Conservation (phyloP, 2,329 filamentous ascomycete genomes). For the Aspergillus viridinutans region DNA sequence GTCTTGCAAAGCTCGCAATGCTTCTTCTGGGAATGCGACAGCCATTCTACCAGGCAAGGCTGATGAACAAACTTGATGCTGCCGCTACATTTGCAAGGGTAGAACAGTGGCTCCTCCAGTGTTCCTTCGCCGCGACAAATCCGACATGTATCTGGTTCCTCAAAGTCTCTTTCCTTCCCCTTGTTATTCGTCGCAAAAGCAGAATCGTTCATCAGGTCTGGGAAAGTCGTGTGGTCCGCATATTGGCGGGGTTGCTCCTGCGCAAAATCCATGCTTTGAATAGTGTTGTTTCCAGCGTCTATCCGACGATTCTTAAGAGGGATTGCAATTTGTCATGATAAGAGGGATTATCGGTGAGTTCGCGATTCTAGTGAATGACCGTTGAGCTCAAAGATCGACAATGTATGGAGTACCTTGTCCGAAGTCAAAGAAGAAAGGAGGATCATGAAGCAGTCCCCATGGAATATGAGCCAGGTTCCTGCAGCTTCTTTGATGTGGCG, state of each 20-base stretch:
- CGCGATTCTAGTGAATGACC: not conserved
- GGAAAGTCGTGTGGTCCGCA: constrained; percentile 22
- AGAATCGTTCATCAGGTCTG: constrained; percentile 57
- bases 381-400: not conserved
- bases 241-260: constrained; percentile 18
- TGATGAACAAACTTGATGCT: constrained; percentile 99
- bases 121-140: constrained; percentile 92
- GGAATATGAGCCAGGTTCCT: not conserved
- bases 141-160: constrained; percentile 79
- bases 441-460: not conserved
- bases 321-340: constrained; percentile 23
- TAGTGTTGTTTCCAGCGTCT: constrained; percentile 12
- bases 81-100: constrained; percentile 97
- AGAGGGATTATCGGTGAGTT: not conserved
- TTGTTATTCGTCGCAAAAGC: constrained; percentile 43
- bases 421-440: not conserved
- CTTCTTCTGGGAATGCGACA: constrained; percentile 98
- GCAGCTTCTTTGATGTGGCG: no score
- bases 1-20: constrained; percentile 99
- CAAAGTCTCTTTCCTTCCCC: constrained; percentile 33
- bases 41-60: constrained; percentile 97
- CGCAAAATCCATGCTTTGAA: constrained; percentile 26
- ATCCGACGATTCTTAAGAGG: constrained; percentile 15
- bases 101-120: constrained; percentile 80
- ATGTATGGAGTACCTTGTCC: not conserved